These are phyloP conservation scores for Fusarium sp. DNA, from an alignment of 2,329 filamentous ascomycete species.

Conservation along the genomic window DNA sequence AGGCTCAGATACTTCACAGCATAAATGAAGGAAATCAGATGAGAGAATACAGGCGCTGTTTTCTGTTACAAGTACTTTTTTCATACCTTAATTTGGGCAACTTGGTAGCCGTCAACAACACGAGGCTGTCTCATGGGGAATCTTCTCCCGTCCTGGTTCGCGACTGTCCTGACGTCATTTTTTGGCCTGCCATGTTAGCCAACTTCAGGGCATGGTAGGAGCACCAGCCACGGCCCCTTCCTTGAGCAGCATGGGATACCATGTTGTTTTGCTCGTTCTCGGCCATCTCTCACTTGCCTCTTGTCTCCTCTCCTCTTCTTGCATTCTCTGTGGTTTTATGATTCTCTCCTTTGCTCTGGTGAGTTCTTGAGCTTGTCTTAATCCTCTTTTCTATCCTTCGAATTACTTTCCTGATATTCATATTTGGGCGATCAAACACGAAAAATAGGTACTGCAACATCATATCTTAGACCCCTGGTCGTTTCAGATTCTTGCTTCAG, in stretches of 20 bases:
- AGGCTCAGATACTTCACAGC: not conserved
- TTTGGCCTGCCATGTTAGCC: not conserved
- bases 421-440: conserved; percentile 12
- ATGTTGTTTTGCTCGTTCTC: not conserved
- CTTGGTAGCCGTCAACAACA: not conserved
- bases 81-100: not conserved
- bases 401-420: conserved; percentile 10
- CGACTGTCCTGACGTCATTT: conserved; percentile 18
- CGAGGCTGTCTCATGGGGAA: not conserved
- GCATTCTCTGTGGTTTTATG: not conserved
- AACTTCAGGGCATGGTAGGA: conserved; percentile 6
- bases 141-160: not conserved
- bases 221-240: conserved; percentile 1
- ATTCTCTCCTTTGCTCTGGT: conserved; percentile 6
- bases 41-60: no score
- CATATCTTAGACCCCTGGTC: conserved; percentile 15
- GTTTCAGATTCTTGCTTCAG: conserved; percentile 29
- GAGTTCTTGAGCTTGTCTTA: conserved; percentile 2
- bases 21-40: no score
- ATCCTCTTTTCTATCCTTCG: conserved; percentile 1
- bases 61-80: not conserved
- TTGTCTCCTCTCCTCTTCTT: not conserved
- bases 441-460: conserved; percentile 27
- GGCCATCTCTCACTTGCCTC: not conserved
- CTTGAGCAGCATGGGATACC: not conserved